A percentile compares a stretch with the other conserved stretches of the same genome.
These are phyloP conservation scores for Arabis alpina DNA, from an alignment of 345 rosid genomes.

Conservation along the genomic window DNA sequence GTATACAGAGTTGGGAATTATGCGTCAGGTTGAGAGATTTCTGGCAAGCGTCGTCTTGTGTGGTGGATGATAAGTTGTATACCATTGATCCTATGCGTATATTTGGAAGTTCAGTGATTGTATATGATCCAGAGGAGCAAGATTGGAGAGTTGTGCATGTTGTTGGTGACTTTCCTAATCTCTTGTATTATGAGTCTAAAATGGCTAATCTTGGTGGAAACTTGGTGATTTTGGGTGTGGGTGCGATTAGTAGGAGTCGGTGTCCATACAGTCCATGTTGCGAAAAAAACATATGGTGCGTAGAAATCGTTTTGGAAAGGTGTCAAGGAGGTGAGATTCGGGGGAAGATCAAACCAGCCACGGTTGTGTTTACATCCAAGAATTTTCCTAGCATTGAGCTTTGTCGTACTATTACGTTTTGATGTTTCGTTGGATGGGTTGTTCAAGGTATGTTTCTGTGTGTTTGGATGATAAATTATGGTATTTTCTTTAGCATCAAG, in stretches of 20 bases:
- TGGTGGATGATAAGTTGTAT: constrained; percentile 5
- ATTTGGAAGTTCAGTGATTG: not conserved
- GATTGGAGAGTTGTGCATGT: not conserved
- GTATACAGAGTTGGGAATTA: not conserved
- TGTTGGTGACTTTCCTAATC: not conserved
- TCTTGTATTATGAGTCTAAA: not conserved
- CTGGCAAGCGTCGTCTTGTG: constrained; percentile 10
- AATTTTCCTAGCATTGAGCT: not conserved
- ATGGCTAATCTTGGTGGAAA: not conserved
- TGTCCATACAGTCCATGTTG: not conserved
- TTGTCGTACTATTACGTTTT: constrained; percentile 1
- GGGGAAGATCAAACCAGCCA: not conserved
- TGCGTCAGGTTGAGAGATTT: not conserved
- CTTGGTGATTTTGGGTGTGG: constrained; percentile 1
- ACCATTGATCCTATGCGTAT: not conserved
- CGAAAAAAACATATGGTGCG: not conserved
- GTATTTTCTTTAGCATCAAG: not conserved
- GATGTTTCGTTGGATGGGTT: too few relatives aligned
- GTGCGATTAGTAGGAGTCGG: too few relatives aligned
- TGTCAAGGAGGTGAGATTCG: not conserved
- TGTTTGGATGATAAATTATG: not conserved
- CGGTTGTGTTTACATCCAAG: not conserved
- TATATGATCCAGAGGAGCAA: not conserved
- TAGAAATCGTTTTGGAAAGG: not conserved
- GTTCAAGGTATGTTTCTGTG: too few relatives aligned